These are phyloP conservation scores for Hysterium pulicare DNA, from an alignment of 2,329 filamentous ascomycete species.

Conservation along the genomic window DNA sequence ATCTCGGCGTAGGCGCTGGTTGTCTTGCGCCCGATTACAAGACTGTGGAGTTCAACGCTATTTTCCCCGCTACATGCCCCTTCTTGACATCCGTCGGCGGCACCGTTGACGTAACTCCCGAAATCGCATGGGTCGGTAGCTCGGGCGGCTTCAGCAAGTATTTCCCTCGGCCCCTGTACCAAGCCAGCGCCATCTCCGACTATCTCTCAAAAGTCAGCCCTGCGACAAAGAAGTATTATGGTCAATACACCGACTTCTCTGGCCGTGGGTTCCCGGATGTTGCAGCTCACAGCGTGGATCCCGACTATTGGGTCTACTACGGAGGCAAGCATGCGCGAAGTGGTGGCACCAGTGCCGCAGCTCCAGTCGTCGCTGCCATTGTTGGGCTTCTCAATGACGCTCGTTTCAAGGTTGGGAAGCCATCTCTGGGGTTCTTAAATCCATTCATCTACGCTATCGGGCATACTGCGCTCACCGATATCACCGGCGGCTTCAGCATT, in stretches of 20 bases:
- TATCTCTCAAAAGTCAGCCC: slow-evolving; percentile 41
- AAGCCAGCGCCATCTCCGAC: slow-evolving; percentile 39
- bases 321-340: slow-evolving; percentile 12
- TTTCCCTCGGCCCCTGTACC: slow-evolving; percentile 43
- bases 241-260: slow-evolving; percentile 41
- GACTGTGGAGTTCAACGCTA: slow-evolving; percentile 45
- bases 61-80: slow-evolving; percentile 50
- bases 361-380: slow-evolving; percentile 20
- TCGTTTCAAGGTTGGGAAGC: slow-evolving; percentile 44
- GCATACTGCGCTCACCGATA: slow-evolving; percentile 37
- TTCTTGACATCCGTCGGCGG: slow-evolving; percentile 50
- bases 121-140: too few species aligned
- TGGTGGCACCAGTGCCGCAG: slow-evolving; percentile 19
- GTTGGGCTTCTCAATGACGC: slow-evolving; percentile 47
- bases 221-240: slow-evolving; percentile 38
- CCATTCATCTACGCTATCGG: slow-evolving; percentile 38
- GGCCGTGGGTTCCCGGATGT: slow-evolving; percentile 52
- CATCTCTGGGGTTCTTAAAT: slow-evolving; percentile 52
- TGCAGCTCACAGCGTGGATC: slow-evolving; percentile 41
- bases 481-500: slow-evolving; percentile 34
- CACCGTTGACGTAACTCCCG: slow-evolving; percentile 12
- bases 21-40: slow-evolving; percentile 51
- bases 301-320: too few species aligned
- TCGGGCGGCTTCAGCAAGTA: too few species aligned
- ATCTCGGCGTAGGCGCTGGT: slow-evolving; percentile 51